Evolutionary conservation across 768 basidiomycete genomes (phyloP), one percentile per base, ranked within the genome.

Genomic region (Trametes punicea): DNA sequence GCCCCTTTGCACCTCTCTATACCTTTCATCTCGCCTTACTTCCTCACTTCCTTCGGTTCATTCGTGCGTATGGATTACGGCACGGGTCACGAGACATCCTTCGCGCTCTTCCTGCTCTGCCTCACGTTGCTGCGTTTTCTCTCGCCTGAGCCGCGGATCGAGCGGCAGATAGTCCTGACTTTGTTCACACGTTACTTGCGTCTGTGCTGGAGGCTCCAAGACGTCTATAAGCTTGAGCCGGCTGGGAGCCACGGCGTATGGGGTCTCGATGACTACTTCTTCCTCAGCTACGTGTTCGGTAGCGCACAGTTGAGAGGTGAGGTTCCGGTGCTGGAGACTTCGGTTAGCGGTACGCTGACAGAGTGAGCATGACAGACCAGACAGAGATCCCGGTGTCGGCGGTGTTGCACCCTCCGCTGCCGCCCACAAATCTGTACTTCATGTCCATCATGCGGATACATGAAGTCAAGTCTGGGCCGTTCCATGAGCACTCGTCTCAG

Each of bases 171-270:
- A 20, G 77, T 81, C 13, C 70, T 89, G n/a, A 66, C 62, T n/a
- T 74, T 93, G 11, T 92, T 90, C 62, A 67, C 81, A 25, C 82
- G 88, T 40, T 99, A 99, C 68, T 73, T 94, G 39, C 77, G 78
- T 30, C 77, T 98, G 30, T 90, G 88, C 59, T 94, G 91, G 83
- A 80, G 79, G 54, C 77, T 98, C 15, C 94, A 98, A 68, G 90
- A 93, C 60, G 80, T 82, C 29, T 99, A 98, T 69, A 83, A 78
- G 46, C 83, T 99, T 9, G 96, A 98, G 70, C 94, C 95, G 5
- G 97, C 97, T 2, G 97, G 97, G 7, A 95, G 91, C 60, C 95
- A 98, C 67, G 97, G 97, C 4, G 96, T 98, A 0, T 99, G 96
- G 97, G 97, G 95, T 1, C 73, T 98, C 33, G 95, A 98, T 65